Conservation (phyloP, 805 yeast genomes). For the Kodamaea kaohsiungensis region DNA sequence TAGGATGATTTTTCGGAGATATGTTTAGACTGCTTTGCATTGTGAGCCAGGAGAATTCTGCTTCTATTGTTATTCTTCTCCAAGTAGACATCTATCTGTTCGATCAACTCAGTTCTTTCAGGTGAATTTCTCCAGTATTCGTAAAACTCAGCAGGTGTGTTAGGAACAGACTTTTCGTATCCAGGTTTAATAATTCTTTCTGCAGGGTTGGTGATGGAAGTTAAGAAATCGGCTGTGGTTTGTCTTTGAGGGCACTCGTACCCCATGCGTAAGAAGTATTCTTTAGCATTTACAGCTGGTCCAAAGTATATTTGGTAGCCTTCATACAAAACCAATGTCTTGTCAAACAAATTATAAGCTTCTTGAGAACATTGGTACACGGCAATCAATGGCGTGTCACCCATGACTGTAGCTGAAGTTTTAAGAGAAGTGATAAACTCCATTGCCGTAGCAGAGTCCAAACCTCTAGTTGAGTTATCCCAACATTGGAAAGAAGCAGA, state of each 20-base stretch:
- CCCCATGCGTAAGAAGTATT: slow-evolving; percentile 60
- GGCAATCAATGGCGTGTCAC: slow-evolving; percentile 28
- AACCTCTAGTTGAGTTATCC: slow-evolving; percentile 39
- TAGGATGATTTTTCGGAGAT: slow-evolving; percentile 34
- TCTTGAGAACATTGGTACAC: slow-evolving; percentile 34
- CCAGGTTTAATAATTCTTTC: slow-evolving; percentile 55
- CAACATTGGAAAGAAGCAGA: slow-evolving; percentile 44
- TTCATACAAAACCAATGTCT: slow-evolving; percentile 46
- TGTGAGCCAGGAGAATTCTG: slow-evolving; percentile 20
- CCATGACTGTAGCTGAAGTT: slow-evolving; percentile 25
- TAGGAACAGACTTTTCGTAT: slow-evolving; percentile 52
- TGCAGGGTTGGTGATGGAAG: slow-evolving; percentile 65
- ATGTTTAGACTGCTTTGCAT: slow-evolving; percentile 43
- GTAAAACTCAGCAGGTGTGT: slow-evolving; percentile 58
- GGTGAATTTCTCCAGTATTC: slow-evolving; percentile 59
- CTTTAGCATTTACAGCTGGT: slow-evolving; percentile 42
- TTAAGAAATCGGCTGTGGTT: slow-evolving; percentile 68
- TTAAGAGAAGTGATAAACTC: slow-evolving; percentile 29
- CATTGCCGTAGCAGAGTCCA: slow-evolving; percentile 31
- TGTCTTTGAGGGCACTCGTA: slow-evolving; percentile 61
- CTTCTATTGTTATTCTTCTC: slow-evolving; percentile 15
- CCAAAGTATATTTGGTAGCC: slow-evolving; percentile 52
- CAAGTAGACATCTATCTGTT: slow-evolving; percentile 45
- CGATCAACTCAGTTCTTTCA: slow-evolving; percentile 43
- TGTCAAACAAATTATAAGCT: slow-evolving; percentile 51